These are phyloP conservation scores for Purshia tridentata DNA, from an alignment of 306 rosid genomes.

Conservation along the genomic window DNA sequence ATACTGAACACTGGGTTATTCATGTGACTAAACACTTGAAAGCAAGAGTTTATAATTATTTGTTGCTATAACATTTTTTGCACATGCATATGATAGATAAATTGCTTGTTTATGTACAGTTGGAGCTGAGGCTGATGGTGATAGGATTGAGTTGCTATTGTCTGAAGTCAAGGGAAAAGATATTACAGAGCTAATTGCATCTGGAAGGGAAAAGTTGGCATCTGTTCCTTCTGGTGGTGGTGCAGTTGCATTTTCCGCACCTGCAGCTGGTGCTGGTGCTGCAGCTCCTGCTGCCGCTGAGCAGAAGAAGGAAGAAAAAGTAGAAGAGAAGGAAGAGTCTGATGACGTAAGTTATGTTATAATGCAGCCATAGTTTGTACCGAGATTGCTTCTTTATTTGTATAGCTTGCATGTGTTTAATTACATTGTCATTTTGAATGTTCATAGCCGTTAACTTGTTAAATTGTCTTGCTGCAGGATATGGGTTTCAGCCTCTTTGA, in stretches of 20 bases:
- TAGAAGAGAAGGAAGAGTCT: not conserved
- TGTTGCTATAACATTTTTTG: not conserved
- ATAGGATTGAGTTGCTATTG: slow-evolving; percentile 10
- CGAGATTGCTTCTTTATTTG: not conserved
- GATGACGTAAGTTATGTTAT: slow-evolving; percentile 25
- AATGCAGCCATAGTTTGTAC: slow-evolving; percentile 13
- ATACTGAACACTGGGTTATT: not conserved
- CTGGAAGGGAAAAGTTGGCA: slow-evolving; percentile 14
- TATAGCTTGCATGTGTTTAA: not conserved
- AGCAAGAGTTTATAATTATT: not conserved
- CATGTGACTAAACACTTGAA: not conserved
- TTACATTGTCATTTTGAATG: not conserved
- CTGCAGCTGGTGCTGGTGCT: slow-evolving; percentile 5
- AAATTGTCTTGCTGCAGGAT: slow-evolving; percentile 42
- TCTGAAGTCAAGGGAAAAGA: slow-evolving; percentile 12
- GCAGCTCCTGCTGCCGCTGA: not conserved
- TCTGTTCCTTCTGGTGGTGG: slow-evolving; percentile 11
- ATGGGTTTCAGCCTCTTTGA: slow-evolving; percentile 78
- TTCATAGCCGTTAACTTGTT: not conserved
- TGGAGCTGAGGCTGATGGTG: slow-evolving; percentile 17
- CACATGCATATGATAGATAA: not conserved
- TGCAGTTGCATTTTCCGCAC: slow-evolving; percentile 24
- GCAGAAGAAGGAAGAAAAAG: slow-evolving; percentile 5
- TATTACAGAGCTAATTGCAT: slow-evolving; percentile 10
- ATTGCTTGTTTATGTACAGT: not conserved